phyloP scores from a whole-genome alignment of 2,329 filamentous ascomycete genomes.

The Huntiella bhutanensis region DNA sequence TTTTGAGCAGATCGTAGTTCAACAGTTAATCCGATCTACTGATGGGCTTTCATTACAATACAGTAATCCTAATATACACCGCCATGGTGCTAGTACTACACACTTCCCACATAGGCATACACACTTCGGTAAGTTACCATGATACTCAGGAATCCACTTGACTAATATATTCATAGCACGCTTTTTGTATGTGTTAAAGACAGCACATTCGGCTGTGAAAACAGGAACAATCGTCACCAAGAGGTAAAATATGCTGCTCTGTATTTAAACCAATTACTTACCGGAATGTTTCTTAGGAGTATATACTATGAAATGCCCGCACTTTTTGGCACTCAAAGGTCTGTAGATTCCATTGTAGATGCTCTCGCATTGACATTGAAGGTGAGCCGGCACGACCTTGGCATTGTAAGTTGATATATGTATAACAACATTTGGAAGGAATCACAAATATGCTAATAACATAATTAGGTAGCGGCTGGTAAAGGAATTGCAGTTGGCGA shows the following conservation, averaged over 20 bases:
- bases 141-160: background rate
- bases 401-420: constrained; percentile 35
- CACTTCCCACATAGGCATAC: background rate
- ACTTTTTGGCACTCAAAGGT: constrained; percentile 48
- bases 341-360: constrained; percentile 56
- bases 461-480: constrained; percentile 43
- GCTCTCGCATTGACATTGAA: constrained; percentile 53
- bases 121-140: background rate
- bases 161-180: constrained; percentile 24
- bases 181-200: constrained; percentile 37
- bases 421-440: background rate
- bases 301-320: constrained; percentile 62
- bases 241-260: constrained; percentile 25
- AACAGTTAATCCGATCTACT: background rate
- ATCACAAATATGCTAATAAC: background rate
- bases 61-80: background rate
- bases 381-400: constrained; percentile 43
- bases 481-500: constrained; percentile 53
- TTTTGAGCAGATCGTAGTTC: constrained; percentile 1
- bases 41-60: background rate
- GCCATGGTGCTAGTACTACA: background rate
- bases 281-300: constrained; percentile 30
- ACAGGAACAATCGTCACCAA: constrained; percentile 39
- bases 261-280: background rate
- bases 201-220: constrained; percentile 39